phyloP scores from a whole-genome alignment of 176 grass and related monocot species.

The Triticum turgidum region DNA sequence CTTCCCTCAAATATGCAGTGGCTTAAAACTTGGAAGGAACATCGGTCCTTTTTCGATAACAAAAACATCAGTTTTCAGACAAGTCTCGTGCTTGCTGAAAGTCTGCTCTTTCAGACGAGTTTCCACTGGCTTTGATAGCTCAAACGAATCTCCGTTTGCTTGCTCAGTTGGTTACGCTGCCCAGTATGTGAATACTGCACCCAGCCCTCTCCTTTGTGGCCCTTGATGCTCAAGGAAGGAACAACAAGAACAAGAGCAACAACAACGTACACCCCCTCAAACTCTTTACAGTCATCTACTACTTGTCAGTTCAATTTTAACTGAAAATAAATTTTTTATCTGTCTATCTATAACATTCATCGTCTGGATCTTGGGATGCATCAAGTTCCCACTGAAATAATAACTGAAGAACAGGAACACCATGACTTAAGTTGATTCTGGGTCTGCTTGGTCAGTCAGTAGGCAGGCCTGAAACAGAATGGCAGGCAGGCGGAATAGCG shows the following conservation, averaged over 20 bases:
- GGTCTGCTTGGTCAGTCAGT: neutral
- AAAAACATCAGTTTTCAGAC: neutral
- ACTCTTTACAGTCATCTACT: neutral
- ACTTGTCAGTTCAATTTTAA: neutral
- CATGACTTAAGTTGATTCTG: slow-evolving; percentile 1
- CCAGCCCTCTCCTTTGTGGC: slow-evolving; percentile 14
- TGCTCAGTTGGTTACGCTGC: slow-evolving; percentile 3
- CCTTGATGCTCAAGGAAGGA: slow-evolving; percentile 38
- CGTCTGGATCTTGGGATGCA: neutral
- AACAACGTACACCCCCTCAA: neutral
- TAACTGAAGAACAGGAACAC: neutral
- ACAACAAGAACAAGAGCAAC: too few relatives aligned
- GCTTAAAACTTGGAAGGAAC: neutral
- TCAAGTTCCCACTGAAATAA: neutral
- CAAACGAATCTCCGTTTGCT: slow-evolving; percentile 36
- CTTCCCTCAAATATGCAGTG: neutral
- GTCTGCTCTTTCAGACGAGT: neutral
- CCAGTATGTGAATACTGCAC: neutral
- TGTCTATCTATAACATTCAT: neutral
- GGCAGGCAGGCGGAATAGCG: slow-evolving; percentile 14
- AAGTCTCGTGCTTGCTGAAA: neutral
- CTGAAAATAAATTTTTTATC: neutral
- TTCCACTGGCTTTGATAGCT: neutral
- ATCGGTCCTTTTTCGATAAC: too few relatives aligned
- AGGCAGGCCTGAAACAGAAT: neutral